Evolutionary conservation across 345 rosid species (phyloP), one percentile per base, ranked within the genome.

Genomic region (Brassica rapa): DNA sequence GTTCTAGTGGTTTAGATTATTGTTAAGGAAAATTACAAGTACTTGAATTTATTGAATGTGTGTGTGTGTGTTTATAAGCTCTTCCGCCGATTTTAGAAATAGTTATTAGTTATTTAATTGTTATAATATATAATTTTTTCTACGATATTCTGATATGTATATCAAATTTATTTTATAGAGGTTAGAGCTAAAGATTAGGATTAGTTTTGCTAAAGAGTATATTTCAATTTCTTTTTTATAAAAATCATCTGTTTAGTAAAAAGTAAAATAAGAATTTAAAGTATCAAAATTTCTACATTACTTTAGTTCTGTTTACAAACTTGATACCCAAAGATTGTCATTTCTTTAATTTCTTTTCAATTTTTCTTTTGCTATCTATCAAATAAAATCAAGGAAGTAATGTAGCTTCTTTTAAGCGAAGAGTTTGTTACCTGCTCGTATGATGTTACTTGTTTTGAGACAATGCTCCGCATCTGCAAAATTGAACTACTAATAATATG

Each of bases 381-480:
- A 60, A 25, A 60, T 60, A 10, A 57, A 60, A 12, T 25, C 32
- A 57, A 23, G 30, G 30, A 60, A 24, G 5, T 30, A 16, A 8
- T 73, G 4, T 1, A 62, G 8, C 37, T n/a, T 62, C 21, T 29
- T 55, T 61, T 39, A 61, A 5, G 55, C 43, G 39, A 51, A 8
- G 56, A 37, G 32, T 71, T 19, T 30, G 6, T 65, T 85, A 92
- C 98, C 94, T 94, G 98, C 43, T 94, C 97, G 68, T 73, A 57
- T 5, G 96, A 43, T 43, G 94, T 86, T 41, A 94, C 96, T 88
- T 92, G 96, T 83, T 86, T 94, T 1, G 98, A 94, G 15, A 90
- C 93, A 70, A 92, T 92, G 81, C 92, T 94, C 73, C 98, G 81
- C 79, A 94, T 82, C 98, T 94, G 87, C 76, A 71, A 33, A 24